Base-by-base conservation (phyloP, 2,329 filamentous ascomycete genomes). In the Xylariaceae sp. region DNA sequence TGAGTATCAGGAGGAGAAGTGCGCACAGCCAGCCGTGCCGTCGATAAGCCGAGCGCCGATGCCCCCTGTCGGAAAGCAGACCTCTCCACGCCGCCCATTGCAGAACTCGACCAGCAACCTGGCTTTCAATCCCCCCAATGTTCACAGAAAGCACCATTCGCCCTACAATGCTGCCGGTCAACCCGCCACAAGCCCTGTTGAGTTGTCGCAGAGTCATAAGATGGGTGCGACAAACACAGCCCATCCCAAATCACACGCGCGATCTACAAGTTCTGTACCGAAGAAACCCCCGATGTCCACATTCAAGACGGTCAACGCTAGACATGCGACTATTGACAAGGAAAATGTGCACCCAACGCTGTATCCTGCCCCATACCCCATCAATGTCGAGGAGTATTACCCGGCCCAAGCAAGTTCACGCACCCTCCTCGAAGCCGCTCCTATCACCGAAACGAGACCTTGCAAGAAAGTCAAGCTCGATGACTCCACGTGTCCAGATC, bases 391-490 rank as follows among this genome's bases (percentile, higher is more conserved):
- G 60, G 77, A 74, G 55, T 80, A 78, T 63, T 82, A 81, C 59
- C 79, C 78, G 60, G 84, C 83, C 58, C 72, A 78, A 1, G 75
- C 78, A 7, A 76, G 76, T 48, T 86, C 86, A 71, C 85, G 89
- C 66, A 77, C 80, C 6, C 77, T 92, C 49, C 81, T 89, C 73
- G 90, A 96, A 55, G 83, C 89, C 3, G 85, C 88, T 3, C 85
- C 88, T 1, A 84, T 89, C 66, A 87, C 87, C 67, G 89, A 93
- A 67, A 80, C 79, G 17, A 78, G 88, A 64, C 76, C 82, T 0
- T 71, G 74, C 52, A 96, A 95, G 78, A 91, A 88, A 75, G 74
- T 78, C 51, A 90, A 86, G 71, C 69, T 78, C 45, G 85, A 88
- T 37, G 82, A 85, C 62, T 74, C 66, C 61, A 69, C 57, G 3